Evolutionary conservation across 2,329 filamentous ascomycete species (phyloP).

Genomic region (Truncatella angustata): DNA sequence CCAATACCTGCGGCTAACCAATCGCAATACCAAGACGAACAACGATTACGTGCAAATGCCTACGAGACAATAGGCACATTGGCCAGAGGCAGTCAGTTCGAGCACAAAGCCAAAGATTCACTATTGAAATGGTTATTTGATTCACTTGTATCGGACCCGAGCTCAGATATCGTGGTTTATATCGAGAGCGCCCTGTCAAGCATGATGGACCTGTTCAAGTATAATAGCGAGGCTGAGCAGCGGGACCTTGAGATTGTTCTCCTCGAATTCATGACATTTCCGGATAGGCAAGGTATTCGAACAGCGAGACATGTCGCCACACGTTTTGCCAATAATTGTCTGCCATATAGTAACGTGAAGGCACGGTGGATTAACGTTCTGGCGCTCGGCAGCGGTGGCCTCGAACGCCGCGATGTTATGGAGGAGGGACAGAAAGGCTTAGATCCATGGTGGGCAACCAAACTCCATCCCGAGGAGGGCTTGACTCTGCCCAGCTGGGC

Average conservation of each 20-base stretch:
- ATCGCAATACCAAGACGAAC: slow-evolving; percentile 51
- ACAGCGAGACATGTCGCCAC: slow-evolving; percentile 80
- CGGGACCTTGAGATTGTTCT: slow-evolving; percentile 53
- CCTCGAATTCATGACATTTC: slow-evolving; percentile 63
- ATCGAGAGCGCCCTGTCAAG: slow-evolving; percentile 87
- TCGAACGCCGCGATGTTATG: slow-evolving; percentile 76
- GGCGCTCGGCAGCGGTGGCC: slow-evolving; percentile 64
- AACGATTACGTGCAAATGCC: slow-evolving; percentile 71
- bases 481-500: slow-evolving; percentile 48
- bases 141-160: slow-evolving; percentile 77
- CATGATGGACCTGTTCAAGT: slow-evolving; percentile 51
- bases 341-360: slow-evolving; percentile 74
- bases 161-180: slow-evolving; percentile 74
- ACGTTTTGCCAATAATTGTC: slow-evolving; percentile 85
- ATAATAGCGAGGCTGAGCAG: slow-evolving; percentile 24
- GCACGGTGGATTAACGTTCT: slow-evolving; percentile 88
- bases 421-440: slow-evolving; percentile 90
- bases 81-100: slow-evolving; percentile 61
- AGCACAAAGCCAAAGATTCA: slow-evolving; percentile 49
- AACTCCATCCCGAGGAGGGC: slow-evolving; percentile 31
- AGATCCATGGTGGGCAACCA: slow-evolving; percentile 57
- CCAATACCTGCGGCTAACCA: slow-evolving; percentile 46
- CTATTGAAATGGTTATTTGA: slow-evolving; percentile 77
- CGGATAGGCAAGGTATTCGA: slow-evolving; percentile 54
- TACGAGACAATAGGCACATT: slow-evolving; percentile 91